Evolutionary conservation across 441 rosid species (phyloP).

Genomic region (Erysimum cheiri): DNA sequence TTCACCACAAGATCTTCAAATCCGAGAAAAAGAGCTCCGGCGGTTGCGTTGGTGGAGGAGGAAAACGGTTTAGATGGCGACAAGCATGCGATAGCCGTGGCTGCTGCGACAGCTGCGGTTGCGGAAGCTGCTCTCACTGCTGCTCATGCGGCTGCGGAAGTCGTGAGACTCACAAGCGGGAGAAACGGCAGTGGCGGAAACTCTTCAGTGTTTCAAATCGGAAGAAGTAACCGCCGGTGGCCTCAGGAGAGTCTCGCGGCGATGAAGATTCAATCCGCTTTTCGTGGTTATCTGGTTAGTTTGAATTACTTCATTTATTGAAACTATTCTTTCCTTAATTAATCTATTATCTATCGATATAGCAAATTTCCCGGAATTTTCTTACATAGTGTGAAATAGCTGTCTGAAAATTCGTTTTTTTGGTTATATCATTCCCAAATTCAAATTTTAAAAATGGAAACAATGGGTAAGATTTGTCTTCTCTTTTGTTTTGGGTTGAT

Average conservation of each 20-base stretch:
- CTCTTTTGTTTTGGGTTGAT: constrained; percentile 1
- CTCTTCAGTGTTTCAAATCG: constrained; percentile 14
- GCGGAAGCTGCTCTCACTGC: constrained; percentile 79
- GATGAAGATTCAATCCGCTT: constrained; percentile 64
- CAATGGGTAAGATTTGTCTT: constrained; percentile 4
- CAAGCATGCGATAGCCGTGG: constrained; percentile 58
- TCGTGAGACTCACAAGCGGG: constrained; percentile 61
- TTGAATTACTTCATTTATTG: not conserved
- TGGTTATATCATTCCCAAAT: not conserved
- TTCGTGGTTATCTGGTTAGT: constrained; percentile 79
- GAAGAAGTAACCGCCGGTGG: constrained; percentile 47
- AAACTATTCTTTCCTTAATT: not conserved
- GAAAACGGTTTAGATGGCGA: constrained; percentile 50
- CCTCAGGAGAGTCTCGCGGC: constrained; percentile 47
- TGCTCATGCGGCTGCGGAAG: constrained; percentile 79
- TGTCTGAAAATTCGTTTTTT: constrained; percentile 9
- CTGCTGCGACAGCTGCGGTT: constrained; percentile 57
- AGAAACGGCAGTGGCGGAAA: not conserved
- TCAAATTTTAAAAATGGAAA: constrained; percentile 4
- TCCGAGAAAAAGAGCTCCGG: constrained; percentile 34
- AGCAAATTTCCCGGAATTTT: not conserved
- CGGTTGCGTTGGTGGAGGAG: constrained; percentile 44
- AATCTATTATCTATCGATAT: not conserved
- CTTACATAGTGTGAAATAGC: constrained; percentile 1
- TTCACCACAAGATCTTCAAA: constrained; percentile 50